phyloP scores from a whole-genome alignment of 1,139 yeast species.

The Eremothecium coryli region DNA sequence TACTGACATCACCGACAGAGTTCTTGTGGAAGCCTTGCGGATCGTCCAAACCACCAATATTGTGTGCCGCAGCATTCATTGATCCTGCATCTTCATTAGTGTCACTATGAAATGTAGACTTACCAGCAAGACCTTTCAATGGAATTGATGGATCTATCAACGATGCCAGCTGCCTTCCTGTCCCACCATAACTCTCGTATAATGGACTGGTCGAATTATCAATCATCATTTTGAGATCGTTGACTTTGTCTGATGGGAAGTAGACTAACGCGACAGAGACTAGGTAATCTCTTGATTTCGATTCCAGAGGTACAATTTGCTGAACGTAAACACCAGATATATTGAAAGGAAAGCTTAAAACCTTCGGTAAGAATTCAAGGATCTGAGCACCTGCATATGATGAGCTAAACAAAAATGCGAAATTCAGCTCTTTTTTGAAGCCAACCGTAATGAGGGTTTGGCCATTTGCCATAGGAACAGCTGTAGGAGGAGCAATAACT shows the following conservation, averaged over 20 bases:
- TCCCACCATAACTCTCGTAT: constrained; percentile 42
- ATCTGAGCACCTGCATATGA: constrained; percentile 68
- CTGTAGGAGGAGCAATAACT: constrained; percentile 50
- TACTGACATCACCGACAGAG: background rate
- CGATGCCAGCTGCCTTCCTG: constrained; percentile 41
- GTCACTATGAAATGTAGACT: constrained; percentile 8
- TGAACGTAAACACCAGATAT: constrained; percentile 42
- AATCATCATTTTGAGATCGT: constrained; percentile 38
- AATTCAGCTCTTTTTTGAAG: constrained; percentile 58
- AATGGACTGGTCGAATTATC: constrained; percentile 39
- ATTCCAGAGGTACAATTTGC: constrained; percentile 57
- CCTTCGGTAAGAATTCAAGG: constrained; percentile 57
- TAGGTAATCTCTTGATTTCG: constrained; percentile 41
- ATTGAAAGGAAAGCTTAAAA: constrained; percentile 45
- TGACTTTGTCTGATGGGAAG: constrained; percentile 47
- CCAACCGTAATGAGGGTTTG: constrained; percentile 58
- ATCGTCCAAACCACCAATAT: constrained; percentile 11
- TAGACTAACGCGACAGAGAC: constrained; percentile 72
- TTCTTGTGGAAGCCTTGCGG: background rate
- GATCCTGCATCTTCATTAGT: constrained; percentile 30
- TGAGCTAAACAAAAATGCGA: constrained; percentile 60
- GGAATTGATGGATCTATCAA: constrained; percentile 61
- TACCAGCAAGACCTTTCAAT: constrained; percentile 39
- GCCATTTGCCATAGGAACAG: constrained; percentile 28
- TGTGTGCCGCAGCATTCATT: constrained; percentile 34